Conservation (phyloP, 1,284 basidiomycete species). For the Malassezia yamatoensis region DNA sequence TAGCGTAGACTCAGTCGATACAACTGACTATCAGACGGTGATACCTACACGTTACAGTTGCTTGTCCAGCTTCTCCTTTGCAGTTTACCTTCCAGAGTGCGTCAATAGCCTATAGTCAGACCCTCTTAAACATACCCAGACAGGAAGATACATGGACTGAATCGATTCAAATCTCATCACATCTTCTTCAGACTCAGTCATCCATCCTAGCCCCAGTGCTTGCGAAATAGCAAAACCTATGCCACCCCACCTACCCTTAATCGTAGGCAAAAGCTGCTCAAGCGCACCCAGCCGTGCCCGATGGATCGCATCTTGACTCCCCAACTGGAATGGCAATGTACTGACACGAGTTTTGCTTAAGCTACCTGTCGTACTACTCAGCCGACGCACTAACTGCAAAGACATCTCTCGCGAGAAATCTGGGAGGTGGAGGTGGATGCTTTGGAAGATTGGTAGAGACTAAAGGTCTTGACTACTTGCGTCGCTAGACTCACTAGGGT, state of each 20-base stretch:
- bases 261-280: slow-evolving; percentile 13
- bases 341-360: slow-evolving; percentile 1
- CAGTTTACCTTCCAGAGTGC: slow-evolving; percentile 8
- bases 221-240: slow-evolving; percentile 7
- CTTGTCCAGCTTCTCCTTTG: slow-evolving; percentile 12
- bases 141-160: slow-evolving; percentile 7
- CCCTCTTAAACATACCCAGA: slow-evolving; percentile 2
- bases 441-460: not conserved
- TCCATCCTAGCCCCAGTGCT: slow-evolving; percentile 8
- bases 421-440: too few relatives aligned
- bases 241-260: slow-evolving; percentile 17
- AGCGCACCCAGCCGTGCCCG: slow-evolving; percentile 14
- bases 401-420: not conserved
- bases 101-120: slow-evolving; percentile 3
- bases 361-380: not conserved
- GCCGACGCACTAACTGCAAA: not conserved
- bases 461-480: not conserved
- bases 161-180: slow-evolving; percentile 13
- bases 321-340: slow-evolving; percentile 13
- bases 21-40: not conserved
- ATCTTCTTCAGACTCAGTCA: slow-evolving; percentile 10
- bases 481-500: not conserved
- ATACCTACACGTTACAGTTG: slow-evolving; percentile 7
- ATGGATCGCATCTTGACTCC: slow-evolving; percentile 9
- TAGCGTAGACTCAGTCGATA: slow-evolving; percentile 10